A percentile compares a stretch with the other conserved stretches of the same genome.
These are phyloP conservation scores for Globisporangium sylvaticum DNA, from an alignment of 352 stramenopile genomes.

Conservation along the genomic window DNA sequence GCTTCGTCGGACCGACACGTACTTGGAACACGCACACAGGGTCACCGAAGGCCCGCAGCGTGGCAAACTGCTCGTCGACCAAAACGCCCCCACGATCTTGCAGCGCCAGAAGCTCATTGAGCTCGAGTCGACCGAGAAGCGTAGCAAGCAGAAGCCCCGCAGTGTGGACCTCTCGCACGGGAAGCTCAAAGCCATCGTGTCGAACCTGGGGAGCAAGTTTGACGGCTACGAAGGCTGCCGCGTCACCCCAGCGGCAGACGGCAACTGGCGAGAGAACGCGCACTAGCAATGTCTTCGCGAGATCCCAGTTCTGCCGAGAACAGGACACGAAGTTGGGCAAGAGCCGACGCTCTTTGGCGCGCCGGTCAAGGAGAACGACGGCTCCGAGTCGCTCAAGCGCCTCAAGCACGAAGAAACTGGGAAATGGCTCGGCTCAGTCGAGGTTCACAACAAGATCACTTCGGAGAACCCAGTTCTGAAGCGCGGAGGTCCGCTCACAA, in stretches of 20 bases:
- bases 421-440: constrained; percentile 65
- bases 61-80: constrained; percentile 61
- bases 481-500: constrained; percentile 51
- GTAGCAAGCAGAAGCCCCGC: constrained; percentile 71
- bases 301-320: constrained; percentile 57
- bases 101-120: constrained; percentile 76
- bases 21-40: constrained; percentile 54
- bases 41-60: constrained; percentile 33
- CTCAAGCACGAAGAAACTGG: constrained; percentile 48
- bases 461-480: constrained; percentile 57
- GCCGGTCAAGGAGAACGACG: constrained; percentile 38
- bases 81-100: constrained; percentile 46
- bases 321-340: constrained; percentile 54
- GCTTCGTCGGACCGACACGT: constrained; percentile 63
- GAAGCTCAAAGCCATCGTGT: constrained; percentile 61
- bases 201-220: constrained; percentile 59
- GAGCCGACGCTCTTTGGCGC: constrained; percentile 48
- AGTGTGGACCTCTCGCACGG: constrained; percentile 58
- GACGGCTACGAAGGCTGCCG: constrained; percentile 66
- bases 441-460: constrained; percentile 51
- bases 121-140: constrained; percentile 54
- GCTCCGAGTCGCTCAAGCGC: constrained; percentile 28
- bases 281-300: constrained; percentile 49
- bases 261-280: constrained; percentile 54
- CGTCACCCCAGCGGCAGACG: constrained; percentile 59